phyloP scores from a whole-genome alignment of 2,329 filamentous ascomycete genomes.

The Ambrosiella xylebori region DNA sequence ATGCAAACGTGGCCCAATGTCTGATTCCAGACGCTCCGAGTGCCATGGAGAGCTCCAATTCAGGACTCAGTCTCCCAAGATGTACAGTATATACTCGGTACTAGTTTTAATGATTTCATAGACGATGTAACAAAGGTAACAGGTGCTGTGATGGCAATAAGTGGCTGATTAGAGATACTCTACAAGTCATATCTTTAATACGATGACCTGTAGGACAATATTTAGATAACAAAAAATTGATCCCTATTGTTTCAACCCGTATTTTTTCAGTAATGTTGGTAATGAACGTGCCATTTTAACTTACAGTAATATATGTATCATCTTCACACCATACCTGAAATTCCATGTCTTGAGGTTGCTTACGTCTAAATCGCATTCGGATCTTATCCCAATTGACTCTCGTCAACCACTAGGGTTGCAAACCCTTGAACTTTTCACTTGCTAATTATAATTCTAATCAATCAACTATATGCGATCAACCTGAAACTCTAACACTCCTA shows the following conservation, averaged over 20 bases:
- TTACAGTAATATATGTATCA: too few species aligned
- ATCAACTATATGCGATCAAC: conserved; percentile 2
- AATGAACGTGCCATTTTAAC: background rate
- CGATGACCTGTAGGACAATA: background rate
- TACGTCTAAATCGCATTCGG: conserved; percentile 6
- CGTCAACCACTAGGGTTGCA: background rate
- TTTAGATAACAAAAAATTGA: too few species aligned
- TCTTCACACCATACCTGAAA: too few species aligned
- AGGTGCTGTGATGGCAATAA: too few species aligned
- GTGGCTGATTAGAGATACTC: too few species aligned
- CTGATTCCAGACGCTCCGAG: too few species aligned
- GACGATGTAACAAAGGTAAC: background rate
- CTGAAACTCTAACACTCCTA: conserved; percentile 6
- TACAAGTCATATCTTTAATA: background rate
- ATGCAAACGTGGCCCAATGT: background rate
- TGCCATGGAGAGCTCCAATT: too few species aligned
- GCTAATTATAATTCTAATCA: background rate
- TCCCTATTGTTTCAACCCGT: too few species aligned
- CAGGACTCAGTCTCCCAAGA: background rate
- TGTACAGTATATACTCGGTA: conserved; percentile 9
- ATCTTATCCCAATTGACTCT: background rate
- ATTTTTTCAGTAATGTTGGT: background rate
- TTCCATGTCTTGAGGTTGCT: too few species aligned
- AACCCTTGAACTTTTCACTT: background rate
- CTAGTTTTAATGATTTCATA: conserved; percentile 4